Percentiles rank a stretch among this genome's conserved stretches.
These are phyloP conservation scores for Solioccasus polychromus DNA, from an alignment of 768 basidiomycete species.

Conservation along the genomic window DNA sequence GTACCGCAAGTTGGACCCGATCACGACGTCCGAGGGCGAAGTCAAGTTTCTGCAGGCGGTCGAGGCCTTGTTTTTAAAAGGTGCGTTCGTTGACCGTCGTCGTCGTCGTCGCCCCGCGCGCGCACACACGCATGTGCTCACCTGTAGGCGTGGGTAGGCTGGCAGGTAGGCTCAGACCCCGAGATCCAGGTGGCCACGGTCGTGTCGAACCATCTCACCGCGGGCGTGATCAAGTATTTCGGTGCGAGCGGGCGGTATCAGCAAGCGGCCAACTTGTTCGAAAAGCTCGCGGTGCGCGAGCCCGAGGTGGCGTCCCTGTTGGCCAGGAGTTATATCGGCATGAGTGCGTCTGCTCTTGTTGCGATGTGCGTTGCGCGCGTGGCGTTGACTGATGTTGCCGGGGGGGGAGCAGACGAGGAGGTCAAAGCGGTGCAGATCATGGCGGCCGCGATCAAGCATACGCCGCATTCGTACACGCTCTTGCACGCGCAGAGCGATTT, in stretches of 20 bases:
- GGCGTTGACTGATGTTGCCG: not conserved
- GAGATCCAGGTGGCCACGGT: slow-evolving; percentile 98
- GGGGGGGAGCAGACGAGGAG: slow-evolving; percentile 73
- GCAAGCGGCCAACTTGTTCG: slow-evolving; percentile 89
- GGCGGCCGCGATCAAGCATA: slow-evolving; percentile 74
- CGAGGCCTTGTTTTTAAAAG: slow-evolving; percentile 85
- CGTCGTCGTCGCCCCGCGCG: not conserved
- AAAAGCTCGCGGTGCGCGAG: slow-evolving; percentile 80
- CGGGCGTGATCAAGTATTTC: slow-evolving; percentile 95
- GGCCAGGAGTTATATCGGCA: slow-evolving; percentile 89
- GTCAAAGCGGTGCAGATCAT: slow-evolving; percentile 98
- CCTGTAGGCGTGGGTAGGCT: slow-evolving; percentile 52
- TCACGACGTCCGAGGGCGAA: slow-evolving; percentile 86
- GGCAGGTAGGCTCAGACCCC: slow-evolving; percentile 98
- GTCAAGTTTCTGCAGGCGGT: slow-evolving; percentile 87
- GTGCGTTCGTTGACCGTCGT: slow-evolving; percentile 36
- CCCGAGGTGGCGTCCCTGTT: slow-evolving; percentile 88
- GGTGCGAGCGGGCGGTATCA: slow-evolving; percentile 87
- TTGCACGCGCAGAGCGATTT: slow-evolving; percentile 96
- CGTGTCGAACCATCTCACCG: slow-evolving; percentile 94
- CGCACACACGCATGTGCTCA: not conserved
- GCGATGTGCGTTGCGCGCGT: not conserved
- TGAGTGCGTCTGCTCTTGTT: slow-evolving; percentile 72
- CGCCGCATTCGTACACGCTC: slow-evolving; percentile 90
- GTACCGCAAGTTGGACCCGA: slow-evolving; percentile 94